phyloP scores from a whole-genome alignment of 495 filamentous ascomycete species.

The Bombardia bombarda region DNA sequence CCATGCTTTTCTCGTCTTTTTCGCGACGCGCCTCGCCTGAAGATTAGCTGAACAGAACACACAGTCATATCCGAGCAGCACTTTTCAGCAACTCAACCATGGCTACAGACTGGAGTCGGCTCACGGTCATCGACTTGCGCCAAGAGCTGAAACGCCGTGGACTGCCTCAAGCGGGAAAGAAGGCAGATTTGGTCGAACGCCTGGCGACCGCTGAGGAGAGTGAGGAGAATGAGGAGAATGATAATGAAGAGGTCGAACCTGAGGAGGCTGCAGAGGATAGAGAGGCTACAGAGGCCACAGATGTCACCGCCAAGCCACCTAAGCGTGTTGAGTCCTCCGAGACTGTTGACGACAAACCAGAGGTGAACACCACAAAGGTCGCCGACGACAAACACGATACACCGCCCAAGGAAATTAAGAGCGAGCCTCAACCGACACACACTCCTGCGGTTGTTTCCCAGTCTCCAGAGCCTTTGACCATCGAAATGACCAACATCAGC shows the following conservation, averaged over 20 bases:
- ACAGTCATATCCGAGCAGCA: too few relatives aligned
- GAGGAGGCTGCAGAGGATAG: too few relatives aligned
- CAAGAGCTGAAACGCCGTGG: slow-evolving; percentile 50
- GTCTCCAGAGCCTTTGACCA: too few relatives aligned
- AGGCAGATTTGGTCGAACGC: slow-evolving; percentile 48
- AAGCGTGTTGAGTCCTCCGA: too few relatives aligned
- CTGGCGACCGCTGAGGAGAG: slow-evolving; percentile 28
- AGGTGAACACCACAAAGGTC: too few relatives aligned
- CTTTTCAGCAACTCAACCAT: slow-evolving; percentile 18
- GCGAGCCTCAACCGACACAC: neutral
- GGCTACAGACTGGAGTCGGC: slow-evolving; percentile 48
- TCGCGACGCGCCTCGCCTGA: slow-evolving; percentile 10
- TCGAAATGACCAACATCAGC: too few relatives aligned
- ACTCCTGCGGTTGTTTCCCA: too few relatives aligned
- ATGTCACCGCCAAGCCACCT: too few relatives aligned
- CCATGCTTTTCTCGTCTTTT: neutral
- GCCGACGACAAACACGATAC: neutral
- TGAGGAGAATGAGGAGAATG: slow-evolving; percentile 7
- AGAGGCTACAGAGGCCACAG: too few relatives aligned
- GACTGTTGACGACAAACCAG: too few relatives aligned
- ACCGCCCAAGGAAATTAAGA: neutral
- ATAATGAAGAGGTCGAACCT: slow-evolving; percentile 8
- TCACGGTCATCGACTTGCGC: slow-evolving; percentile 54
- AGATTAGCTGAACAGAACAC: too few relatives aligned
- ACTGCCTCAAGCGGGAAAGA: slow-evolving; percentile 46